Evolutionary conservation across 805 yeast species (phyloP), one percentile per base, ranked within the genome.

Genomic region (Yarrowia keelungensis): DNA sequence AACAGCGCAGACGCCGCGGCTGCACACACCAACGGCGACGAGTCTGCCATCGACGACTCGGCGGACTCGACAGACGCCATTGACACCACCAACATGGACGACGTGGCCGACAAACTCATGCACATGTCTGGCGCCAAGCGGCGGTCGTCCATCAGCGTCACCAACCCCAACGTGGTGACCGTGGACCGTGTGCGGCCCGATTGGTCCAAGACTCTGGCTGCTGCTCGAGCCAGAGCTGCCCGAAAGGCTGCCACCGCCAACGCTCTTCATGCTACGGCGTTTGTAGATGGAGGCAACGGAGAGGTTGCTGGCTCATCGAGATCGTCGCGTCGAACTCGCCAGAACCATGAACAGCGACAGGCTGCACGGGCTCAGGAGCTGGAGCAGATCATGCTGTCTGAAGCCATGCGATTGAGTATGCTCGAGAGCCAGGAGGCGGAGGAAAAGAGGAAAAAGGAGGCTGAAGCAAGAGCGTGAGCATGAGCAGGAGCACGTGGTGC

Each of bases 221-320:
- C 86, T 64, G 97, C 97, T 5, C 84, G 93, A 65, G 84, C 88
- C 69, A 88, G 88, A 72, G 79, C 92, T 43, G 97, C 97, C 0
- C 84, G 97, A 69, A 84, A 92, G 74, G 88, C 97, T 0, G 98
- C 98, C 0, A 91, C 97, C 14, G 98, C 98, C 0, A 91, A 91
- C 42, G 97, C 97, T 0, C 85, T 94, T 47, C 98, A 94, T 78
- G 93, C 97, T 1, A 87, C 96, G 12, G 92, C 92, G 69, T 83
- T 91, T 73, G 76, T 92, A 41, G 81, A 89, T 15, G 81, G 67
- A 43, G 69, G 67, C 49, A 51, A 46, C 45, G 65, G 68, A 11
- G 53, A 53, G 59, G 70, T 65, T 46, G 67, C 58, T 35, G 53
- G 54, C 19, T 43, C 71, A 49, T 74, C 79, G 65, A 76, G 72